Evolutionary conservation across 805 yeast species (phyloP).

Genomic region (Lipomyces oligophaga): DNA sequence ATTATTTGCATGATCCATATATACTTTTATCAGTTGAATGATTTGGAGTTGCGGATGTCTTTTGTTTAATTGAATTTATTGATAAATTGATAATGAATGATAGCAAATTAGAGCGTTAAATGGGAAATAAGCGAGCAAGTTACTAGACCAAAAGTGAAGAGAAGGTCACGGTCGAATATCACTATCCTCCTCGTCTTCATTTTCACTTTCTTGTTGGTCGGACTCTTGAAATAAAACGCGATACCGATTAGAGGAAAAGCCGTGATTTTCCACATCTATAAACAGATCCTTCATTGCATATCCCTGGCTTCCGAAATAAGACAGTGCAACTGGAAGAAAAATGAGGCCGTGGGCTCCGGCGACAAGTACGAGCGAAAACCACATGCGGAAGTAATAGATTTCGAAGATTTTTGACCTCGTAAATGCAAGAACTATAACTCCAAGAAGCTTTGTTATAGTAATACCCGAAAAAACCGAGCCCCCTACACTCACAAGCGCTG

Average conservation of each 20-base stretch:
- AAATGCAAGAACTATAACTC: constrained; percentile 80
- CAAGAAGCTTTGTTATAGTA: constrained; percentile 82
- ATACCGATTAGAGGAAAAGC: neutral
- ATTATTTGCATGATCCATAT: too few species aligned
- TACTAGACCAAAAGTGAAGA: too few species aligned
- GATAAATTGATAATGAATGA: too few species aligned
- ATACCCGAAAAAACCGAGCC: constrained; percentile 89
- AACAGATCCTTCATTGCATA: constrained; percentile 6
- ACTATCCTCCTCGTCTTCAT: constrained; percentile 5
- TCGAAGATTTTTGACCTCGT: constrained; percentile 85
- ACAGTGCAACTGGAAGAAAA: constrained; percentile 70
- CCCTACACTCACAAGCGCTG: constrained; percentile 75
- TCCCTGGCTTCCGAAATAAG: constrained; percentile 51
- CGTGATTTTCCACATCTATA: neutral
- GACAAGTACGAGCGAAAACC: constrained; percentile 72
- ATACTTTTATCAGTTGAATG: too few species aligned
- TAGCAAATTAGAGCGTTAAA: too few species aligned
- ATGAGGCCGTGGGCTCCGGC: constrained; percentile 78
- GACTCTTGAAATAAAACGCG: constrained; percentile 7
- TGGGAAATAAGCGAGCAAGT: too few species aligned
- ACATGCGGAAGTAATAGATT: constrained; percentile 90
- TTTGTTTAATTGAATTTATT: too few species aligned
- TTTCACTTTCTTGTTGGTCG: constrained; percentile 6
- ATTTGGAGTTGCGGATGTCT: too few species aligned
- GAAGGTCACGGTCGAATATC: too few species aligned